These are phyloP conservation scores for Medicago ruthenica DNA, from an alignment of 306 rosid genomes.

Conservation along the genomic window DNA sequence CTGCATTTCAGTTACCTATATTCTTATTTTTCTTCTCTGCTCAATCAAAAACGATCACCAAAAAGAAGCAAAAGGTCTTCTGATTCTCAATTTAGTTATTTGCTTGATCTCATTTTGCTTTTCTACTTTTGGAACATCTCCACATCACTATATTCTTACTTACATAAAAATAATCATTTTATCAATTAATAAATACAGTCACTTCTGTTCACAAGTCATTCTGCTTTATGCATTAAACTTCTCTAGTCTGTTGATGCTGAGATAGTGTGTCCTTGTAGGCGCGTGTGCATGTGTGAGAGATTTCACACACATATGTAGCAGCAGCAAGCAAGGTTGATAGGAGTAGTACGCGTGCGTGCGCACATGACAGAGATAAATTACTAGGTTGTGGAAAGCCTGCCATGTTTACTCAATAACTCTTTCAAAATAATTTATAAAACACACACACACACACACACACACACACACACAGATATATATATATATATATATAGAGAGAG, in stretches of 20 bases:
- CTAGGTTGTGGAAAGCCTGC: background rate
- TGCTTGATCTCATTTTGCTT: conserved; percentile 25
- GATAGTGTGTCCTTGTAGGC: background rate
- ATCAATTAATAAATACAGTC: conserved; percentile 21
- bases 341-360: background rate
- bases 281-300: background rate
- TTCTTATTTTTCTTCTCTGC: conserved; percentile 1
- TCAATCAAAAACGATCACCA: background rate
- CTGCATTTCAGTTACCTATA: background rate
- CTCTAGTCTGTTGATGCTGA: conserved; percentile 7
- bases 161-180: conserved; percentile 24
- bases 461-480: too few relatives aligned
- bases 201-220: conserved; percentile 20
- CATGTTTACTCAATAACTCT: too few relatives aligned
- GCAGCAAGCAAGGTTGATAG: background rate
- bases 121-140: conserved; percentile 23
- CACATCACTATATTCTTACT: conserved; percentile 19
- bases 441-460: too few relatives aligned
- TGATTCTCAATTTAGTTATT: conserved; percentile 19
- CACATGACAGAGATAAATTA: conserved; percentile 4
- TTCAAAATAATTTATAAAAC: too few relatives aligned
- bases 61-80: conserved; percentile 26
- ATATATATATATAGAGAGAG: too few relatives aligned
- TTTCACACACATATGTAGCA: conserved; percentile 15
- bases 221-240: conserved; percentile 25